These are phyloP conservation scores for Alnus glutinosa DNA, from an alignment of 306 rosid genomes.

Conservation along the genomic window DNA sequence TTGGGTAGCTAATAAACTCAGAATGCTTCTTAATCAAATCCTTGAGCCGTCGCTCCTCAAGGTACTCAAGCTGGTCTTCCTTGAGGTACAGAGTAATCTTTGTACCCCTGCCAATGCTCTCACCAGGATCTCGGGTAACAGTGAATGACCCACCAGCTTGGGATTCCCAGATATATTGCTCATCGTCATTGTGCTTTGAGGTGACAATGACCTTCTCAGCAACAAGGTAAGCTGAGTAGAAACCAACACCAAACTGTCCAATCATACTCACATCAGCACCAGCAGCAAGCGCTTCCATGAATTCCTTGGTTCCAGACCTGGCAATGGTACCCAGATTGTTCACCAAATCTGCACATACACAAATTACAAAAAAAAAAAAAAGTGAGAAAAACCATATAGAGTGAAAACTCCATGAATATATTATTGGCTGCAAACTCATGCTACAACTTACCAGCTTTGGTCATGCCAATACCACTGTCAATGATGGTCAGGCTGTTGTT, in stretches of 20 bases:
- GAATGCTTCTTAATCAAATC: constrained; percentile 94
- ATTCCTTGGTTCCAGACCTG: constrained; percentile 95
- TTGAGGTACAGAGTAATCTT: constrained; percentile 73
- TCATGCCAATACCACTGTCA: constrained; percentile 97
- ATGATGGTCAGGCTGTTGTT: constrained; percentile 71
- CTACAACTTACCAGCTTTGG: constrained; percentile 75
- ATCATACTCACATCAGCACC: constrained; percentile 99
- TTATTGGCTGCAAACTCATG: background rate
- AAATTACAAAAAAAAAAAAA: background rate
- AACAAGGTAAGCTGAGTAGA: constrained; percentile 90
- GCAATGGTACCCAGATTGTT: constrained; percentile 98
- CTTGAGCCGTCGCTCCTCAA: constrained; percentile 85
- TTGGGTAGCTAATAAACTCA: constrained; percentile 95
- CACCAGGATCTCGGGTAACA: constrained; percentile 86
- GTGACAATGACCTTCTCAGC: constrained; percentile 90
- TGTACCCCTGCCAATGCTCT: constrained; percentile 81
- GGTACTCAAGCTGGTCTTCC: constrained; percentile 97
- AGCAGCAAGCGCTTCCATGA: constrained; percentile 97
- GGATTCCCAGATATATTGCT: constrained; percentile 94
- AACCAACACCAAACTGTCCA: constrained; percentile 97
- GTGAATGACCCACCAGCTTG: constrained; percentile 97
- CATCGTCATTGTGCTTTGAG: constrained; percentile 91
- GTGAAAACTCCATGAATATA: background rate
- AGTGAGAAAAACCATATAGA: background rate
- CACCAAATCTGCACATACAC: constrained; percentile 68